Conservation (phyloP, 2,329 filamentous ascomycete species). For the Penicillium decumbens region DNA sequence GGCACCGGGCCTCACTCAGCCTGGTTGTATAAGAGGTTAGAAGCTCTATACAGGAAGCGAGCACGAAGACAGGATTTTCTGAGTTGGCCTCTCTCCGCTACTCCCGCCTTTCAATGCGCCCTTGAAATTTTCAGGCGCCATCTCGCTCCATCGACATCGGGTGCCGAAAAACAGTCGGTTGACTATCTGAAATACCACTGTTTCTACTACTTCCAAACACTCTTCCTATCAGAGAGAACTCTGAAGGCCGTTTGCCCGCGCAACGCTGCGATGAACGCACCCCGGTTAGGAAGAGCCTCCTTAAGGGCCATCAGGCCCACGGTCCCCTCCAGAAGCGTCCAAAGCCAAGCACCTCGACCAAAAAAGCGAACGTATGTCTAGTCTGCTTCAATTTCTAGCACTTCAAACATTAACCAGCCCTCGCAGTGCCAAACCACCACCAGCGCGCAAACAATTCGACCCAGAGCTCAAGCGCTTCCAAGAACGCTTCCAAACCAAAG, state of each 20-base stretch:
- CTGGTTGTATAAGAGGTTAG: neutral
- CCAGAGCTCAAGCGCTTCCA: constrained; percentile 24
- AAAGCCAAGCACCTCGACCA: constrained; percentile 17
- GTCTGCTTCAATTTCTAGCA: neutral
- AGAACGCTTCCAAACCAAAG: constrained; percentile 11
- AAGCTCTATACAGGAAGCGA: neutral
- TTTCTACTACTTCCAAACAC: neutral
- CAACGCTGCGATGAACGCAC: constrained; percentile 25
- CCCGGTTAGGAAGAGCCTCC: constrained; percentile 20
- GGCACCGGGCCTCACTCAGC: neutral
- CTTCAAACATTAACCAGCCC: neutral
- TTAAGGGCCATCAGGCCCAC: constrained; percentile 19
- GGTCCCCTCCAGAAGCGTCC: constrained; percentile 13
- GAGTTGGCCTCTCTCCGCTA: neutral
- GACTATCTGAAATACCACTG: neutral
- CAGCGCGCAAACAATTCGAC: constrained; percentile 23
- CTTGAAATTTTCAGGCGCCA: neutral
- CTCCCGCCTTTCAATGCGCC: neutral
- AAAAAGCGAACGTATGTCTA: constrained; percentile 19
- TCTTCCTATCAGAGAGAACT: neutral
- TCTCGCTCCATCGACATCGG: neutral
- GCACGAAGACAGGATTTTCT: too few species aligned
- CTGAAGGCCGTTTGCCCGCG: neutral
- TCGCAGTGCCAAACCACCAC: constrained; percentile 10
- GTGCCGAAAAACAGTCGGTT: neutral